These are phyloP conservation scores for Phragmites australis DNA, from an alignment of 176 grass and related monocot genomes.

Conservation along the genomic window DNA sequence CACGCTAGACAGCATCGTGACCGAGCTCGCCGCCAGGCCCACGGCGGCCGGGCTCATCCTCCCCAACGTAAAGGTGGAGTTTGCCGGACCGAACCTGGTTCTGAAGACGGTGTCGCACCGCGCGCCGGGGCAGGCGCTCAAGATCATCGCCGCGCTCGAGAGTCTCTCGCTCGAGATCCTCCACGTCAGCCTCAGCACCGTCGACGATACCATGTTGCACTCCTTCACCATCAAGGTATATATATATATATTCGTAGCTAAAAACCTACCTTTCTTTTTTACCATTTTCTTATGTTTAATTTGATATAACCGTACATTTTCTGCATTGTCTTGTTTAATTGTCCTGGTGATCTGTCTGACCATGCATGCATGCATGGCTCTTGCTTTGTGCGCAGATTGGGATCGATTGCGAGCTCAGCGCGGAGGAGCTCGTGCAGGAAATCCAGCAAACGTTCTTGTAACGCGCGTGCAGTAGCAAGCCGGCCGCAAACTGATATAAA, in stretches of 20 bases:
- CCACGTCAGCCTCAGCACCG: conserved; percentile 63
- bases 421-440: conserved; percentile 75
- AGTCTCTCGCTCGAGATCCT: conserved; percentile 75
- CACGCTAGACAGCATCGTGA: conserved; percentile 38
- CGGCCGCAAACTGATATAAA: background rate
- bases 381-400: conserved; percentile 56
- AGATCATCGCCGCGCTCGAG: conserved; percentile 74
- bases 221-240: conserved; percentile 94
- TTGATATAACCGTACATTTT: background rate
- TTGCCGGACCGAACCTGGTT: conserved; percentile 66
- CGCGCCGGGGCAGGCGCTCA: conserved; percentile 59
- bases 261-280: background rate
- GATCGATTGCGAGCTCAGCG: conserved; percentile 86
- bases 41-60: background rate
- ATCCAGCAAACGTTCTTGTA: conserved; percentile 68
- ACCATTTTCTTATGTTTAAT: background rate
- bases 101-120: conserved; percentile 65
- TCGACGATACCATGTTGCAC: conserved; percentile 76
- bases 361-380: background rate
- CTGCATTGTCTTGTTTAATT: too few relatives aligned
- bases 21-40: conserved; percentile 40
- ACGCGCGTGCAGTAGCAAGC: conserved; percentile 1
- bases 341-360: background rate
- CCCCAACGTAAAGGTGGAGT: conserved; percentile 79
- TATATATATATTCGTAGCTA: background rate